Percentiles rank a stretch among this genome's conserved stretches.
Evolutionary conservation across 2,329 filamentous ascomycete genomes (phyloP).

Genomic region (Penicillium sp.): DNA sequence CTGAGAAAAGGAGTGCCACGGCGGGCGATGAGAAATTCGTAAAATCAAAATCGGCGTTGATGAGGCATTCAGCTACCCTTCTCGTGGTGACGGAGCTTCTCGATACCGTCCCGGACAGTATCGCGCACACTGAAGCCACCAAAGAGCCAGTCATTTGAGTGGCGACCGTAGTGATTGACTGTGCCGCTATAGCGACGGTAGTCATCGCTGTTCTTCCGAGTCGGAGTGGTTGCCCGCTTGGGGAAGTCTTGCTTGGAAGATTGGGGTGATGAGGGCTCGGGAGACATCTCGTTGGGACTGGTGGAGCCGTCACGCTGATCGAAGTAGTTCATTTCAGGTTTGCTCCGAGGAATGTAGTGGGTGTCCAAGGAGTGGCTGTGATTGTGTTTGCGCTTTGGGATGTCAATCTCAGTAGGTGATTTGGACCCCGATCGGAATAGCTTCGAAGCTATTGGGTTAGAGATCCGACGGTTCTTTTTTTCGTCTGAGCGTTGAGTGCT

Average conservation of each 20-base stretch:
- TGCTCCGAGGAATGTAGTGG: slow-evolving; percentile 19
- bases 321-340: slow-evolving; percentile 13
- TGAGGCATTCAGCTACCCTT: slow-evolving; percentile 26
- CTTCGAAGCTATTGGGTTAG: slow-evolving; percentile 16
- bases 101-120: slow-evolving; percentile 44
- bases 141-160: slow-evolving; percentile 55
- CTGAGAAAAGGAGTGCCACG: not conserved
- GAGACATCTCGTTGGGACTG: slow-evolving; percentile 24
- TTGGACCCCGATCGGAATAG: slow-evolving; percentile 23
- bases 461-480: slow-evolving; percentile 10
- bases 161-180: slow-evolving; percentile 49
- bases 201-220: slow-evolving; percentile 32
- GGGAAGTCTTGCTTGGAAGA: slow-evolving; percentile 17
- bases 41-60: not conserved
- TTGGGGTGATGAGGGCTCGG: slow-evolving; percentile 13
- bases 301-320: slow-evolving; percentile 15
- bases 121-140: slow-evolving; percentile 50
- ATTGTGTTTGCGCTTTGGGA: slow-evolving; percentile 8
- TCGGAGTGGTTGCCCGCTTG: slow-evolving; percentile 22
- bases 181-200: slow-evolving; percentile 43
- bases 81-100: slow-evolving; percentile 32
- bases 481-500: slow-evolving; percentile 16
- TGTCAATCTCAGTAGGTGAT: slow-evolving; percentile 22
- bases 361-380: slow-evolving; percentile 7
- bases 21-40: not conserved